Base-by-base conservation (phyloP, 257 asterid species). In the Nicotiana sylvestris region DNA sequence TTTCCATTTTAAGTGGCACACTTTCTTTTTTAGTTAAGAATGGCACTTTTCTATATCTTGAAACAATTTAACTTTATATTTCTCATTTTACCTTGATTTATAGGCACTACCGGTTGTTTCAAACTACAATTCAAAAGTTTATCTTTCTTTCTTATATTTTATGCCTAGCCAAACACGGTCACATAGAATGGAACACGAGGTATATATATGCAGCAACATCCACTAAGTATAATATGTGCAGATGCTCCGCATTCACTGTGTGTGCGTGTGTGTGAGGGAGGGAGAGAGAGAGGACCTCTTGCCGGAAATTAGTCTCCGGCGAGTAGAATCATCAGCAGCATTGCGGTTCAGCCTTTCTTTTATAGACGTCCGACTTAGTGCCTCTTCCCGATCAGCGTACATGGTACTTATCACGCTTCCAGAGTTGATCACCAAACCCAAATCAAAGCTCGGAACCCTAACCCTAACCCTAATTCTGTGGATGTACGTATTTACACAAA, bases 331-430 rank as follows among this genome's bases (percentile, higher is more conserved):
- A 78, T 81, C 87, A 49, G 89, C 86, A 6, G 88, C 57, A 83
- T 82, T 87, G 30, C 92, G 91, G 85, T 90, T 89, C 29, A 94
- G 94, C 12, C 98, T 92, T 68, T 94, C 97, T 89, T 89, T 91
- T 66, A 94, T 84, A 25, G 98, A 91, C 83, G 92, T 89, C 83
- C 79, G 88, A 49, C 88, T 62, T 53, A 86, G 90, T 65, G 92
- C 86, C 84, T 94, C 98, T 78, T 89, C 90, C 70, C 91, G 96
- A 92, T 94, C 98, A 85, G 98, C 98, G 83, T 94, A 91, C 97
- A 92, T 94, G 13, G 33, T 78, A 78, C 18, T 55, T 17, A 43
- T 43, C 51, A 43, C 51, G 51, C 51, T 43, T 43, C 51, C 12
- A 43, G 83, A 56, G 84, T 66, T 27, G 13, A 25, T 56, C 66